Percentiles rank a stretch among this genome's conserved stretches.
These are phyloP conservation scores for Phallus indusiatus DNA, from an alignment of 768 basidiomycete species.

Conservation along the genomic window DNA sequence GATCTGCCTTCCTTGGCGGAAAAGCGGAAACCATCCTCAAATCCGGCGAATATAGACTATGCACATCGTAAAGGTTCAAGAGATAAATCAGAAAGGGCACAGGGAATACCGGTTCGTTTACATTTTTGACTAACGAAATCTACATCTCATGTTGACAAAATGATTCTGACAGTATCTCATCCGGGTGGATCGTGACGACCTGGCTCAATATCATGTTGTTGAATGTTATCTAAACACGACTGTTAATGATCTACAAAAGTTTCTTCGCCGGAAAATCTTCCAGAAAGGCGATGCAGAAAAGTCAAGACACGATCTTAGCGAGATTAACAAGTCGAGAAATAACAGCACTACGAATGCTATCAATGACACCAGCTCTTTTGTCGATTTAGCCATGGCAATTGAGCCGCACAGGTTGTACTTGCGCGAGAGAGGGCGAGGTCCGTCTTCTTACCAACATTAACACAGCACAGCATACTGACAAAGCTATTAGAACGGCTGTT, in stretches of 20 bases:
- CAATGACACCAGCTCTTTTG: constrained; percentile 17
- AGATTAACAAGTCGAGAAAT: neutral
- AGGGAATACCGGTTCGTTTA: neutral
- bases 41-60: constrained; percentile 11
- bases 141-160: neutral
- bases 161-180: constrained; percentile 40
- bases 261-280: constrained; percentile 50
- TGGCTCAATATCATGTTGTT: constrained; percentile 55
- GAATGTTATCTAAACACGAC: constrained; percentile 54
- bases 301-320: constrained; percentile 3
- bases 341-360: constrained; percentile 10
- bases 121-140: neutral
- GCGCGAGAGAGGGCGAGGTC: constrained; percentile 69
- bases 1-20: constrained; percentile 13
- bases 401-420: constrained; percentile 65
- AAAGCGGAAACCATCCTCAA: constrained; percentile 14
- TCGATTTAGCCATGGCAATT: constrained; percentile 14
- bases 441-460: constrained; percentile 14
- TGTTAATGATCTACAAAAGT: constrained; percentile 54
- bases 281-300: constrained; percentile 28
- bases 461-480: neutral
- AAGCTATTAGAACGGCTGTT: constrained; percentile 64
- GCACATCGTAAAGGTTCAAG: neutral
- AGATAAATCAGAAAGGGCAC: neutral
- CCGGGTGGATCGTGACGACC: constrained; percentile 69